These are phyloP conservation scores for Cordia subcordata DNA, from an alignment of 257 asterid genomes.

Conservation along the genomic window DNA sequence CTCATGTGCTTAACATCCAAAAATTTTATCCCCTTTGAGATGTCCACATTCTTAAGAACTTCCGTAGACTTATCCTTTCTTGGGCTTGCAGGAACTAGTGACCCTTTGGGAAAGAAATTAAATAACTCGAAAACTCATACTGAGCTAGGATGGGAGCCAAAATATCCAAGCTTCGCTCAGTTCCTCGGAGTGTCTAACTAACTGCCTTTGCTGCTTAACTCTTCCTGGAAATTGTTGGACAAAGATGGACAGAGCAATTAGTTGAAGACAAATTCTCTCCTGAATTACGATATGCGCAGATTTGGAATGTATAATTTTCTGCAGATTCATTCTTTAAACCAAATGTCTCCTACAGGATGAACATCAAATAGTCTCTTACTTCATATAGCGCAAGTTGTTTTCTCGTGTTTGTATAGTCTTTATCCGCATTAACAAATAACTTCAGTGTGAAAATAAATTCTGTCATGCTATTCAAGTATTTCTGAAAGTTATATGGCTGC, in stretches of 20 bases:
- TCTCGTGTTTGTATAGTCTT: too few species aligned
- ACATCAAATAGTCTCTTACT: too few species aligned
- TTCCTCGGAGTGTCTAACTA: conserved; percentile 54
- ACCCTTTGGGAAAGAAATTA: conserved; percentile 79
- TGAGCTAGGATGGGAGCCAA: conserved; percentile 87
- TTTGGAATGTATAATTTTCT: too few species aligned
- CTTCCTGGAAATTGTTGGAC: not conserved
- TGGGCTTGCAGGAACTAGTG: conserved; percentile 58
- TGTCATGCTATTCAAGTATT: too few species aligned
- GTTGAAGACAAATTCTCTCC: not conserved
- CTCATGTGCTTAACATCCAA: not conserved
- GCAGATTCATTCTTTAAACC: too few species aligned
- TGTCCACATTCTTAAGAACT: not conserved
- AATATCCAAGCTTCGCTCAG: conserved; percentile 69
- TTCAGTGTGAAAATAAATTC: too few species aligned
- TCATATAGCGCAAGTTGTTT: too few species aligned
- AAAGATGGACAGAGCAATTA: not conserved
- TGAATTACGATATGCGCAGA: not conserved
- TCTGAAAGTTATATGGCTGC: too few species aligned
- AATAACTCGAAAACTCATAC: conserved; percentile 72
- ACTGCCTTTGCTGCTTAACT: not conserved
- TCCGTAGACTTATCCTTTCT: not conserved
- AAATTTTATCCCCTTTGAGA: not conserved
- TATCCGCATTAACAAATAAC: too few species aligned
- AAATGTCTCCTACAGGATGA: too few species aligned